These are phyloP conservation scores for Penicillium atrosanguineum DNA, from an alignment of 495 filamentous ascomycete genomes.

Conservation along the genomic window DNA sequence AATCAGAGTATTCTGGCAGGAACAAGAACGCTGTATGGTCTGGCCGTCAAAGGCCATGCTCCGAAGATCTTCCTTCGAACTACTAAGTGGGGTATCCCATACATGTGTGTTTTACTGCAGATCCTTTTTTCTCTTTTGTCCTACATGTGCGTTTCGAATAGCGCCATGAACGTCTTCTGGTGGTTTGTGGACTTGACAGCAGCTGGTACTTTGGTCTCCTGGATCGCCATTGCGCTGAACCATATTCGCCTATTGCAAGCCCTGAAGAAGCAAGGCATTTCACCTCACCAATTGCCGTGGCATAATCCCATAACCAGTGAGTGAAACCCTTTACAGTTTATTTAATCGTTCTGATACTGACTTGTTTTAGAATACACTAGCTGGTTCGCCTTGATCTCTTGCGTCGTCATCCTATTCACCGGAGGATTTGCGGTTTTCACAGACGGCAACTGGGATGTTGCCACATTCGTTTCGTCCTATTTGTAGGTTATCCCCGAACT, in stretches of 20 bases:
- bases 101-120: conserved; percentile 53
- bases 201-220: conserved; percentile 53
- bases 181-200: conserved; percentile 60
- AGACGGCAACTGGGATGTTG: conserved; percentile 32
- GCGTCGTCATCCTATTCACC: conserved; percentile 52
- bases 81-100: conserved; percentile 60
- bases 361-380: conserved; percentile 45
- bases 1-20: conserved; percentile 49
- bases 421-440: conserved; percentile 64
- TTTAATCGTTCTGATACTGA: neutral
- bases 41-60: conserved; percentile 44
- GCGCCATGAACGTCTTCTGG: conserved; percentile 58
- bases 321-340: neutral
- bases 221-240: conserved; percentile 53
- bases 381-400: conserved; percentile 50
- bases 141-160: conserved; percentile 55
- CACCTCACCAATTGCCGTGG: conserved; percentile 48
- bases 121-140: conserved; percentile 54
- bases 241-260: conserved; percentile 59
- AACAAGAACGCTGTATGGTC: conserved; percentile 45
- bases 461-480: conserved; percentile 36
- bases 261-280: conserved; percentile 46
- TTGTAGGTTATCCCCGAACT: conserved; percentile 23
- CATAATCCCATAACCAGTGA: conserved; percentile 36
- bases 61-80: conserved; percentile 52